phyloP scores from a whole-genome alignment of 495 filamentous ascomycete species.

The Eremomyces bilateralis region DNA sequence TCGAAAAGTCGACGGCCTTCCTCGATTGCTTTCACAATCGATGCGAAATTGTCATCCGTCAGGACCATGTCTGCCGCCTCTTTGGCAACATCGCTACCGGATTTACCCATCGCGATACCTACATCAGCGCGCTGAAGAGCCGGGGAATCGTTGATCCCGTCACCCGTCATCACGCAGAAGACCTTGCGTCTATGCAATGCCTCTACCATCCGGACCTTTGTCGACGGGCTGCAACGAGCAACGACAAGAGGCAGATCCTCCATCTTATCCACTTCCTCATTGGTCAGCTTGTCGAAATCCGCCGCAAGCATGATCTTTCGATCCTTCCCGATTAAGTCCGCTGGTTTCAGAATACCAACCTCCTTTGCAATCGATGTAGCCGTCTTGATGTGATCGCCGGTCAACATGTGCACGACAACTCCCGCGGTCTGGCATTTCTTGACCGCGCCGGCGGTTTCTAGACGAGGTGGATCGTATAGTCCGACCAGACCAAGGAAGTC shows the following conservation, averaged over 20 bases:
- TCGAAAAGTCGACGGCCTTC: conserved; percentile 54
- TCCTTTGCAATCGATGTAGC: conserved; percentile 54
- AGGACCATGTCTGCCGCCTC: conserved; percentile 57
- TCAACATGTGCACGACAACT: conserved; percentile 63
- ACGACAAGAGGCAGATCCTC: conserved; percentile 40
- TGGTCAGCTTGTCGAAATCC: conserved; percentile 38
- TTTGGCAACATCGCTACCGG: conserved; percentile 55
- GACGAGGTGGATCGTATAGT: conserved; percentile 53
- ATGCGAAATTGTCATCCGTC: too few species aligned
- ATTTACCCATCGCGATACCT: conserved; percentile 56
- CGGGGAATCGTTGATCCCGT: conserved; percentile 56
- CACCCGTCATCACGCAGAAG: conserved; percentile 49
- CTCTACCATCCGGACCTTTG: conserved; percentile 47
- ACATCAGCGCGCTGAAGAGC: conserved; percentile 54
- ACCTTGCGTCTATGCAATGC: conserved; percentile 37
- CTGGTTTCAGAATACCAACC: conserved; percentile 53
- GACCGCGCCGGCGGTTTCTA: conserved; percentile 43
- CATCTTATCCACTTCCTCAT: conserved; percentile 34
- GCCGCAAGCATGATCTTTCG: conserved; percentile 36
- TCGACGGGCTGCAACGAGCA: conserved; percentile 41
- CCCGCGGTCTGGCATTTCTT: conserved; percentile 16
- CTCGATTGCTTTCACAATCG: conserved; percentile 50
- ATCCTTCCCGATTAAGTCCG: too few species aligned
- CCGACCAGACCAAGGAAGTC: conserved; percentile 45
- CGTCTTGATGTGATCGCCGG: conserved; percentile 55